These are phyloP conservation scores for Fusarium temperatum DNA, from an alignment of 2,329 filamentous ascomycete species.

Conservation along the genomic window DNA sequence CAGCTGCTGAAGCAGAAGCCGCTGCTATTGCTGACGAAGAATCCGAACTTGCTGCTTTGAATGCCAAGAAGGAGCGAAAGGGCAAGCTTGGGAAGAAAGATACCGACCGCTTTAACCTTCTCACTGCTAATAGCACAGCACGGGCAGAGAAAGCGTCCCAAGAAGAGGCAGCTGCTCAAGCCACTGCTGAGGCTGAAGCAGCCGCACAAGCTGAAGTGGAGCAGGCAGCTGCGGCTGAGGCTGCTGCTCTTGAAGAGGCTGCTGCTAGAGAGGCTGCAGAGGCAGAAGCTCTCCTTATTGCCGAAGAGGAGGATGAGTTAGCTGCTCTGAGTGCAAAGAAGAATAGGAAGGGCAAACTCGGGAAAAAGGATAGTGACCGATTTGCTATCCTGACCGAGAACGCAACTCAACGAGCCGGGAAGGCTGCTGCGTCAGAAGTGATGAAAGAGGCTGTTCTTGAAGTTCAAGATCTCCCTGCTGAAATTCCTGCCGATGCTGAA, in stretches of 20 bases:
- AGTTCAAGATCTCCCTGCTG: slow-evolving; percentile 1
- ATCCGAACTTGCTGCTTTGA: slow-evolving; percentile 49
- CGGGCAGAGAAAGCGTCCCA: slow-evolving; percentile 37
- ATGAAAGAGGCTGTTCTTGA: slow-evolving; percentile 36
- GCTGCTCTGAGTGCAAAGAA: slow-evolving; percentile 48
- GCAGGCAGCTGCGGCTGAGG: slow-evolving; percentile 21
- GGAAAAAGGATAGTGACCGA: slow-evolving; percentile 45
- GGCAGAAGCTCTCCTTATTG: slow-evolving; percentile 28
- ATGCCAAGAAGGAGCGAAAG: slow-evolving; percentile 57
- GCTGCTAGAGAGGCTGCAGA: slow-evolving; percentile 29
- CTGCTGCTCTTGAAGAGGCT: slow-evolving; percentile 16
- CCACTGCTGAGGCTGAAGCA: slow-evolving; percentile 18
- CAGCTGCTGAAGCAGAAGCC: slow-evolving; percentile 11
- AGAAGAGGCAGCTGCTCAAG: slow-evolving; percentile 33
- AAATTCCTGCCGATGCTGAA: slow-evolving; percentile 29
- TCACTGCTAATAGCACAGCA: slow-evolving; percentile 46
- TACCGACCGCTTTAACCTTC: slow-evolving; percentile 53
- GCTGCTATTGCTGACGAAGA: slow-evolving; percentile 43
- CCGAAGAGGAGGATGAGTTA: slow-evolving; percentile 40
- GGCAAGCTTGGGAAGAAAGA: slow-evolving; percentile 54
- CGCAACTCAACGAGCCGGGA: slow-evolving; percentile 28
- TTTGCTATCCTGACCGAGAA: slow-evolving; percentile 38
- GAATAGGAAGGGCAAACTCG: slow-evolving; percentile 44
- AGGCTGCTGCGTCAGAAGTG: slow-evolving; percentile 32
- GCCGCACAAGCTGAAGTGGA: slow-evolving; percentile 24